Evolutionary conservation across 2,329 filamentous ascomycete genomes (phyloP), one percentile per base, ranked within the genome.

Genomic region (Paraconiothyrium sp.): DNA sequence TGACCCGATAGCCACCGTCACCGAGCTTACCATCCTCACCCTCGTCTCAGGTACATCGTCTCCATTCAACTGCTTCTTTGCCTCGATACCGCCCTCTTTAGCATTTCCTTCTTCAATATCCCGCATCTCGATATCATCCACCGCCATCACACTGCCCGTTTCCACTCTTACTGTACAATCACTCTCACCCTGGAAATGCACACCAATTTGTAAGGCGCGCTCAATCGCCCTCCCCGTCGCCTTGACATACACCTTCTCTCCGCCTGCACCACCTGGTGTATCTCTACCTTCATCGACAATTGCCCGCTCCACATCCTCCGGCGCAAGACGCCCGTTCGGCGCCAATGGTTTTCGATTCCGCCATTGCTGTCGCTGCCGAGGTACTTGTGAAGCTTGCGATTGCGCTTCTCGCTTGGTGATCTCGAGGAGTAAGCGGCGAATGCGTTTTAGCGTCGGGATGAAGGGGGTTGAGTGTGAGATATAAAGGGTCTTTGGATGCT

Each of bases 191-290:
- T 87, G 84, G 66, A 92, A 92, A 82, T 86, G 90, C 37, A 85
- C 76, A 0, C 87, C 90, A 6, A 93, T 76, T 30, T 85, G 81
- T 61, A 91, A 76, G 0, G 86, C 86, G 76, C 88, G 88, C 63
- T 85, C 82, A 34, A 93, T 88, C 8, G 90, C 90, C 66, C 84
- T 85, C 1, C 90, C 90, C 0, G 89, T 89, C 8, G 87, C 90
- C 57, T 90, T 83, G 1, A 92, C 75, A 14, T 85, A 80, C 4
- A 92, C 88, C 22, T 83, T 80, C 66, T 88, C 86, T 35, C 61
- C 67, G 67, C 62, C 37, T 39, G 37, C 35, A 48, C 60, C 62
- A 3, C 59, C 65, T 7, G 20, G n/a, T 46, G 63, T 64, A 32
- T 61, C 62, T 37, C 60, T 68, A 10, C 64, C 56, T 22, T 65